phyloP scores from a whole-genome alignment of 345 rosid genomes.

The Trapa incisa region DNA sequence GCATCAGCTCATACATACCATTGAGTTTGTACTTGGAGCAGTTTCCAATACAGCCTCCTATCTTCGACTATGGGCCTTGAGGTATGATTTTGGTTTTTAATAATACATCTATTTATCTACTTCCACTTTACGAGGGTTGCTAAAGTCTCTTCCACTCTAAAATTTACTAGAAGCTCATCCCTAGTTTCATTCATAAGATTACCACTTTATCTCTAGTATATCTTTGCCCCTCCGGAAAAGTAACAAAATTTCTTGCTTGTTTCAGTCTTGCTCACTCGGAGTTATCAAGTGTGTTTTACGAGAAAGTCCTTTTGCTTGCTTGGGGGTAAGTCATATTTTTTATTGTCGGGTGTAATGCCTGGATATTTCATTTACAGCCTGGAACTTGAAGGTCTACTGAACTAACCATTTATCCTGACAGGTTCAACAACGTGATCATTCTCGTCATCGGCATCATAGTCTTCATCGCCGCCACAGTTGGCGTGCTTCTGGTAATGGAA shows the following conservation, averaged over 20 bases:
- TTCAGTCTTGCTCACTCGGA: slow-evolving; percentile 92
- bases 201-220: background rate
- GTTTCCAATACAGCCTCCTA: slow-evolving; percentile 98
- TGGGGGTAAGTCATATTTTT: slow-evolving; percentile 54
- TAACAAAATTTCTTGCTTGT: slow-evolving; percentile 8
- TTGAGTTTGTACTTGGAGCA: slow-evolving; percentile 96
- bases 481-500: slow-evolving; percentile 93
- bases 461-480: slow-evolving; percentile 74
- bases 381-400: background rate
- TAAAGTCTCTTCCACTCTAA: no score
- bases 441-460: slow-evolving; percentile 52
- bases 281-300: slow-evolving; percentile 83
- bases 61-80: slow-evolving; percentile 93
- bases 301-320: slow-evolving; percentile 83
- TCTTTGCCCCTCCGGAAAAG: background rate
- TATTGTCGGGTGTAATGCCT: no score
- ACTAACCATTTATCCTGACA: slow-evolving; percentile 13
- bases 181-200: background rate
- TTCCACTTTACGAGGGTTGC: no score
- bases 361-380: no score
- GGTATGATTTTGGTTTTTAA: slow-evolving; percentile 23
- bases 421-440: slow-evolving; percentile 69
- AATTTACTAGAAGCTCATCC: no score
- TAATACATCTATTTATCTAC: no score
- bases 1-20: slow-evolving; percentile 92